Evolutionary conservation across 805 yeast species (phyloP).

Genomic region (Candida argentea): DNA sequence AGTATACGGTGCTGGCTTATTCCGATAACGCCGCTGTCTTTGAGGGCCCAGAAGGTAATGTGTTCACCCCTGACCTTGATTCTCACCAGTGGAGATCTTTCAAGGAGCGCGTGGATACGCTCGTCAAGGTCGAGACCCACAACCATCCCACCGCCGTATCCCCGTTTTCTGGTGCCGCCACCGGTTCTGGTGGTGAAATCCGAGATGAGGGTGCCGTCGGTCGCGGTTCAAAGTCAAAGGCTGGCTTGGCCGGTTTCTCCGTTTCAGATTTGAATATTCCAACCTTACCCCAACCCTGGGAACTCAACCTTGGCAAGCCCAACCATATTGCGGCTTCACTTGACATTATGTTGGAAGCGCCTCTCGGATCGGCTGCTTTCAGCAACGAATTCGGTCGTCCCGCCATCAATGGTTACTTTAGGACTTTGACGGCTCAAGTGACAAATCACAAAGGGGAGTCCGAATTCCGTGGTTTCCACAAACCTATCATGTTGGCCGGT

Average conservation of each 20-base stretch:
- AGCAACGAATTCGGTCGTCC: slow-evolving; percentile 99
- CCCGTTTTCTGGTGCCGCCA: slow-evolving; percentile 98
- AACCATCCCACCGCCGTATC: slow-evolving; percentile 99
- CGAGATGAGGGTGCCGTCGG: slow-evolving; percentile 99
- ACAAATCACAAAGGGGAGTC: slow-evolving; percentile 47
- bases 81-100: slow-evolving; percentile 65
- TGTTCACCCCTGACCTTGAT: slow-evolving; percentile 66
- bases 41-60: slow-evolving; percentile 70
- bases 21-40: slow-evolving; percentile 97
- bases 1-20: slow-evolving; percentile 84
- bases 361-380: slow-evolving; percentile 95
- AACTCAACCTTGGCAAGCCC: slow-evolving; percentile 81
- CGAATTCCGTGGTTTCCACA: slow-evolving; percentile 92
- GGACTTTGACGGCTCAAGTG: slow-evolving; percentile 83
- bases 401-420: slow-evolving; percentile 90
- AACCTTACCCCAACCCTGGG: slow-evolving; percentile 88
- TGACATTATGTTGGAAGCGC: slow-evolving; percentile 95
- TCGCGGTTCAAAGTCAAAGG: slow-evolving; percentile 93
- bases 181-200: slow-evolving; percentile 99
- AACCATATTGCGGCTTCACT: slow-evolving; percentile 84
- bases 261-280: slow-evolving; percentile 90
- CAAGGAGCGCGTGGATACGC: slow-evolving; percentile 74
- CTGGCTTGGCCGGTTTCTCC: slow-evolving; percentile 89
- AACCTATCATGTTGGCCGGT: slow-evolving; percentile 99
- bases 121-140: slow-evolving; percentile 96